Conservation (phyloP, 495 filamentous ascomycete genomes). For the Penicillium diatomitis region DNA sequence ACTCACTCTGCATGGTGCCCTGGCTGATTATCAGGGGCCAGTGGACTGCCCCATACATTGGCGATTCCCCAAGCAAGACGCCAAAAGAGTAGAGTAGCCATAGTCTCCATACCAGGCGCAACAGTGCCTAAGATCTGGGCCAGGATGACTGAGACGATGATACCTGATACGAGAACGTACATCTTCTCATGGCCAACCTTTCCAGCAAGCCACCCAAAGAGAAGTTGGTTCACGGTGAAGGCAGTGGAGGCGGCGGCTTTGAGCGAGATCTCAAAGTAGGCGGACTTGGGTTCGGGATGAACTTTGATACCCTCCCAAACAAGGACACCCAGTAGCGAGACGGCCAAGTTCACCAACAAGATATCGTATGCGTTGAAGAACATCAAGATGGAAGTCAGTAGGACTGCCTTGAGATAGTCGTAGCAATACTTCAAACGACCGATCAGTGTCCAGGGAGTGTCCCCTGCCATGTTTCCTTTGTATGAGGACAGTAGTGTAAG, state of each 20-base stretch:
- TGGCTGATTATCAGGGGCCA: constrained; percentile 41
- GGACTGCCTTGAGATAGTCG: constrained; percentile 63
- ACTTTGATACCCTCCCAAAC: constrained; percentile 50
- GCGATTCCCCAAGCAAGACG: constrained; percentile 77
- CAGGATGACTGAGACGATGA: constrained; percentile 80
- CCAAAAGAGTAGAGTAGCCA: constrained; percentile 82
- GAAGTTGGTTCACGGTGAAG: constrained; percentile 76
- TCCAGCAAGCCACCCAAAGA: constrained; percentile 76
- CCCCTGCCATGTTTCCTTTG: too few species aligned
- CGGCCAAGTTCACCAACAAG: constrained; percentile 66
- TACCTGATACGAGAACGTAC: constrained; percentile 81
- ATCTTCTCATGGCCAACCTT: constrained; percentile 70
- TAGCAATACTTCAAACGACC: constrained; percentile 50
- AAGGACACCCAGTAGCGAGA: constrained; percentile 64
- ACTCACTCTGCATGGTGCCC: constrained; percentile 70
- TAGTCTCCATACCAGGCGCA: constrained; percentile 60
- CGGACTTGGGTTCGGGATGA: constrained; percentile 47
- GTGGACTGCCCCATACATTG: constrained; percentile 80
- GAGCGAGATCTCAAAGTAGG: constrained; percentile 66
- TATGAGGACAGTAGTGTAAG: too few species aligned
- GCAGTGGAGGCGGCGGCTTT: constrained; percentile 84
- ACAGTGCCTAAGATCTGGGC: constrained; percentile 63
- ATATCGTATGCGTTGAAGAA: constrained; percentile 74
- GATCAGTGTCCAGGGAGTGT: too few species aligned
- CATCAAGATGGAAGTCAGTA: constrained; percentile 75